Evolutionary conservation across 371 early-diverging fungal genomes (phyloP).

Genomic region (Rhizopus sp.): DNA sequence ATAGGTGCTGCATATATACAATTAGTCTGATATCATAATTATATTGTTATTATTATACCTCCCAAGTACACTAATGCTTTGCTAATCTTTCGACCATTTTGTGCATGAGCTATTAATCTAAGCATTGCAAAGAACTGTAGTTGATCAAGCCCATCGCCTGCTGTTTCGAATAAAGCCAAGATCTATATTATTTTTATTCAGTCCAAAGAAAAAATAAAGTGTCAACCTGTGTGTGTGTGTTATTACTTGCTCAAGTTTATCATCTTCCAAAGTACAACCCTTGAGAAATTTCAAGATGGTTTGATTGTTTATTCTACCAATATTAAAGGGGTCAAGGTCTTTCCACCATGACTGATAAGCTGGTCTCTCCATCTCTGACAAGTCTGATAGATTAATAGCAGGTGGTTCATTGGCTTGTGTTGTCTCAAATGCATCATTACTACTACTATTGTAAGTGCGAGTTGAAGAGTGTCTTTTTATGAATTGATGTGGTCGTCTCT

Average conservation of each 20-base stretch:
- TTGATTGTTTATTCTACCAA: constrained; percentile 28
- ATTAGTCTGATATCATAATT: not conserved
- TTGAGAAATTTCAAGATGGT: constrained; percentile 32
- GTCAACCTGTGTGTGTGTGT: not conserved
- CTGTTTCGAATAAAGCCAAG: constrained; percentile 32
- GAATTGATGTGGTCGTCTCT: constrained; percentile 31
- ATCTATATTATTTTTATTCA: constrained; percentile 21
- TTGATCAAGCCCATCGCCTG: constrained; percentile 29
- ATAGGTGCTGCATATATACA: constrained; percentile 27
- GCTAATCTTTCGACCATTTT: constrained; percentile 41
- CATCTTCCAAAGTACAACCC: constrained; percentile 30
- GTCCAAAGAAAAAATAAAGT: not conserved
- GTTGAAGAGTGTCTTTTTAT: constrained; percentile 22
- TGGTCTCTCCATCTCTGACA: constrained; percentile 27
- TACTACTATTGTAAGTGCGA: not conserved
- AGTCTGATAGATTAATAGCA: constrained; percentile 20
- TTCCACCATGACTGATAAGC: constrained; percentile 43
- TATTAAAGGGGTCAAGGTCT: constrained; percentile 39
- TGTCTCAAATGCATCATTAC: not conserved
- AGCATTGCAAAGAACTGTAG: constrained; percentile 43
- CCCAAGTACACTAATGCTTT: constrained; percentile 38
- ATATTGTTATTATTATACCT: constrained; percentile 18
- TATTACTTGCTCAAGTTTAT: constrained; percentile 34
- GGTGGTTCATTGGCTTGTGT: constrained; percentile 14
- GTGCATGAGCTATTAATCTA: constrained; percentile 44